Evolutionary conservation across 2,329 filamentous ascomycete species (phyloP), one percentile per base, ranked within the genome.

Genomic region (Ophiocordyceps robertsii): DNA sequence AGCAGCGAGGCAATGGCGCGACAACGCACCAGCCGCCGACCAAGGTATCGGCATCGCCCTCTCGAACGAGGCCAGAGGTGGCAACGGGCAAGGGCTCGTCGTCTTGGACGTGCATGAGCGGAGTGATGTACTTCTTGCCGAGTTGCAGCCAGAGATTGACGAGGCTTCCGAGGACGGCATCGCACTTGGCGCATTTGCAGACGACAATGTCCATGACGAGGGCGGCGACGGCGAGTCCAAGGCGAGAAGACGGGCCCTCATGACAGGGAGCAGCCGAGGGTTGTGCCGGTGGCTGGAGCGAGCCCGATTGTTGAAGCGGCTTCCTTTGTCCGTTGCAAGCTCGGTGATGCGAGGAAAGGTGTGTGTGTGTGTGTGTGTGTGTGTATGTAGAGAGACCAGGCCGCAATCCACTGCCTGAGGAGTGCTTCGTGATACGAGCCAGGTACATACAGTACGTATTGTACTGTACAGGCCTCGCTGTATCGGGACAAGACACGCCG

Each of bases 121-220:
- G 64, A n/a, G 59, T 63, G 41, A 63, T 57, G 44, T 65, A 64
- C 19, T 55, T 57, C 38, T 62, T 63, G 36, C 61, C 63, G 29
- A 68, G 56, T 46, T 65, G 56, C 2, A 49, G 59, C 65, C 65
- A 68, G 7, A 59, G 36, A 33, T 68, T 67, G 43, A 51, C 32
- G 38, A 63, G 56, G 2, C 39, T 44, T 39, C 57, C 58, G n/a
- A 65, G 43, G 6, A 49, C 42, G 7, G 49, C 45, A 21, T 59
- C 50, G 44, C 56, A 62, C 29, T 51, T 51, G 41, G 53, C 50
- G 52, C 66, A 68, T 44, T 56, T 58, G 51, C 59, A 58, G 29
- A 48, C 44, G 37, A 66, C 51, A 6, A 38, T 47, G 29, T 66
- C 59, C 63, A 67, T 67, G 37, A 39, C 33, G 32, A n/a, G 29